Percentiles rank a stretch among this genome's conserved stretches.
Evolutionary conservation across 768 basidiomycete genomes (phyloP).

Genomic region (Leccinellum albellum): DNA sequence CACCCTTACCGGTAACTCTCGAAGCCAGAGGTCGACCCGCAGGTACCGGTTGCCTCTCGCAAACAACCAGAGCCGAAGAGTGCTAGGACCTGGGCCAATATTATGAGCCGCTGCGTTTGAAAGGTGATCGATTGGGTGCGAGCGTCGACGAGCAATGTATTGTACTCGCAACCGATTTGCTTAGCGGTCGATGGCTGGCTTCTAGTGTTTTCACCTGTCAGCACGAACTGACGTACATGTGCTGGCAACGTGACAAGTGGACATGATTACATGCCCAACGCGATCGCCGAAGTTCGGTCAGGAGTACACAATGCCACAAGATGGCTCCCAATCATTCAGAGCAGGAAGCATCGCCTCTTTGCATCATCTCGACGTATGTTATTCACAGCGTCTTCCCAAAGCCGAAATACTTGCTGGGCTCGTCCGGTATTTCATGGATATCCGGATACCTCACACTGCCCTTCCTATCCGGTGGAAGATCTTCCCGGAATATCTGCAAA

Average conservation of each 20-base stretch:
- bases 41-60: neutral
- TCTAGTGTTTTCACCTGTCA: conserved; percentile 5
- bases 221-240: neutral
- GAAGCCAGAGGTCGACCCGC: neutral
- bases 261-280: neutral
- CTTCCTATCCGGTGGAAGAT: conserved; percentile 2
- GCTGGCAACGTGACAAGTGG: conserved; percentile 10
- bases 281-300: neutral
- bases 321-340: neutral
- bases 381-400: conserved; percentile 5
- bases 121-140: neutral
- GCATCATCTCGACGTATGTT: conserved; percentile 1
- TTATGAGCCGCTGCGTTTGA: neutral
- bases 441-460: conserved; percentile 1
- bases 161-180: neutral
- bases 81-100: neutral
- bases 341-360: neutral
- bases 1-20: conserved; percentile 4
- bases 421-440: conserved; percentile 1
- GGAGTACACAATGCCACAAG: neutral
- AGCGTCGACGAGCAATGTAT: neutral
- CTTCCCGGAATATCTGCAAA: neutral
- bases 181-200: conserved; percentile 2
- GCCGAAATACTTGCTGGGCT: neutral
- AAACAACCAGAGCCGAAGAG: neutral